phyloP scores from a whole-genome alignment of 2,329 filamentous ascomycete genomes.

The Fusarium nodosum region DNA sequence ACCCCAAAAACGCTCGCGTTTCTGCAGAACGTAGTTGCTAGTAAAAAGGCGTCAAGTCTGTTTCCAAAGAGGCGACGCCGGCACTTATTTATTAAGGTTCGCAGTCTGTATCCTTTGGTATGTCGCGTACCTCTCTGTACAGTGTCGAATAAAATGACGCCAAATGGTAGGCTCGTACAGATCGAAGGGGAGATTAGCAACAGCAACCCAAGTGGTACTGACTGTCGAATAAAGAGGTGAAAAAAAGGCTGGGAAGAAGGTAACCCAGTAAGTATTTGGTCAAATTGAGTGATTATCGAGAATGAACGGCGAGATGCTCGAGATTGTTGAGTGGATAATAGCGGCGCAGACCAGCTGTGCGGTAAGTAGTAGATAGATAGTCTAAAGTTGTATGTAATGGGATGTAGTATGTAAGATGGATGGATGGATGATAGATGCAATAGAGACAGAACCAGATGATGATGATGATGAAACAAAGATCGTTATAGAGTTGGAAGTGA shows the following conservation, averaged over 20 bases:
- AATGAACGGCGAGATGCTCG: constrained; percentile 39
- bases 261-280: constrained; percentile 14
- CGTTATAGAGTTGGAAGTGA: constrained; percentile 35
- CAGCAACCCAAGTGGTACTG: constrained; percentile 24
- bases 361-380: constrained; percentile 18
- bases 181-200: constrained; percentile 27
- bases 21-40: constrained; percentile 48
- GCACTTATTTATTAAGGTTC: constrained; percentile 39
- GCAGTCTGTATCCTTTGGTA: constrained; percentile 34
- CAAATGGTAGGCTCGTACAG: constrained; percentile 30
- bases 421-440: constrained; percentile 15
- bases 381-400: constrained; percentile 37
- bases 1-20: constrained; percentile 50
- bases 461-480: constrained; percentile 30
- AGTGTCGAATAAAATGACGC: constrained; percentile 33
- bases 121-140: constrained; percentile 30
- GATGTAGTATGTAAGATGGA: constrained; percentile 20
- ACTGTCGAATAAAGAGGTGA: constrained; percentile 5
- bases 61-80: constrained; percentile 35
- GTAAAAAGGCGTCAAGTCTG: constrained; percentile 36
- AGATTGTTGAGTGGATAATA: constrained; percentile 34
- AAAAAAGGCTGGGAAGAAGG: constrained; percentile 5
- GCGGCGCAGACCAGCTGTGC: constrained; percentile 51
- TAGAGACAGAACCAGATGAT: constrained; percentile 15
- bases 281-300: constrained; percentile 29